Base-by-base conservation (phyloP, 345 rosid genomes). In the Bruguiera sexangula region DNA sequence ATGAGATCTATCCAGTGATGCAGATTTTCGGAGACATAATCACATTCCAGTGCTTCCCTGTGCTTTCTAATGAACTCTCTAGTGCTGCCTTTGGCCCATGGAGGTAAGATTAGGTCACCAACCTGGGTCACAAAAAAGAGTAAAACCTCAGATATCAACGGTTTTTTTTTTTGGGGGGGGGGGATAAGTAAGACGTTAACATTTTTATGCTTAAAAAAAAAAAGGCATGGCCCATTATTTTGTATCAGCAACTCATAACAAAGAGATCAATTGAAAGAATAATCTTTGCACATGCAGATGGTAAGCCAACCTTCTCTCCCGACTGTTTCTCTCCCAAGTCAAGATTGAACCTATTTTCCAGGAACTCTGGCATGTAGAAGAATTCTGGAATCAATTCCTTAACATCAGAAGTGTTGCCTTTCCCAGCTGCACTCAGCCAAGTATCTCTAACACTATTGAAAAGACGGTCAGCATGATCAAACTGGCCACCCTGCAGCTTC, bases 1-100 rank as follows among this genome's bases (percentile, higher is more conserved):
- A 96, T 96, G 71, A 96, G 97, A 79, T 96, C 99, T 75, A 96
- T 92, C 99, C 99, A 96, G 30, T 96, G 91, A 81, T 96, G 98
- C 81, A 96, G 83, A 84, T 90, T 90, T 79, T 92, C 98, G 53
- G 99, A 96, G 75, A 92, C 95, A 80, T 83, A 90, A 82, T 90
- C 95, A 27, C 90, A 92, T 79, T 96, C 99, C 80, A 96, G 84
- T 18, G 99, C 99, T 80, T 89, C 96, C 74, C 99, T 82, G 66
- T 96, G 99, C 84, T 84, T 92, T 77, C 75, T 82, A 67, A 96
- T 89, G 85, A 92, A 96, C 79, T 96, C 97, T 79, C 96, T 87
- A 30, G 75, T 86, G 76, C 98, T 92, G 75, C 97, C 97, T 83
- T 84, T 89, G 39, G 99, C 97, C 99, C 99, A 96, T 36, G 97